These are phyloP conservation scores for Cladobotryum mycophilum DNA, from an alignment of 2,329 filamentous ascomycete genomes.

Conservation along the genomic window DNA sequence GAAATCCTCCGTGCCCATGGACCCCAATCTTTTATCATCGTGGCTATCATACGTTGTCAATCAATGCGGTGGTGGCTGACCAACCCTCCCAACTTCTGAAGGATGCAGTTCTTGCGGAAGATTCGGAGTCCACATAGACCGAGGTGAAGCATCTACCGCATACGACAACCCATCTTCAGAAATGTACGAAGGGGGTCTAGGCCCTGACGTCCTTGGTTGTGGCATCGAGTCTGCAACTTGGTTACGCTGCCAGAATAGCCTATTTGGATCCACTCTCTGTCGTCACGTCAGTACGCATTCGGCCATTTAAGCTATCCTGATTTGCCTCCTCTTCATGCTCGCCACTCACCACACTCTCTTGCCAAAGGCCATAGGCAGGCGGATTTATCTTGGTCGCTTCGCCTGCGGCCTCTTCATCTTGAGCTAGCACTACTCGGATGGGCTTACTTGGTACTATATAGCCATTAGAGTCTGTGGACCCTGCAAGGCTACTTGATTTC, in stretches of 20 bases:
- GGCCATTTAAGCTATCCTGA: no score
- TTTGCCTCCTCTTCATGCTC: no score
- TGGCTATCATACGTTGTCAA: not conserved
- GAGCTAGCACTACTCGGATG: slow-evolving; percentile 68
- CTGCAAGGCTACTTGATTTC: slow-evolving; percentile 17
- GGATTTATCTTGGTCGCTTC: slow-evolving; percentile 57
- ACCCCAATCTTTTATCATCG: no score
- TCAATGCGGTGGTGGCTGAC: slow-evolving; percentile 10
- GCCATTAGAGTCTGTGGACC: slow-evolving; percentile 49
- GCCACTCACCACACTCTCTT: slow-evolving; percentile 67
- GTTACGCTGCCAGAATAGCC: slow-evolving; percentile 74
- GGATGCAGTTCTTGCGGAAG: slow-evolving; percentile 43
- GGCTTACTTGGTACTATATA: slow-evolving; percentile 67
- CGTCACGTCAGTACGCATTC: slow-evolving; percentile 4
- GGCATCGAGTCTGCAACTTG: slow-evolving; percentile 27
- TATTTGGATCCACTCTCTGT: slow-evolving; percentile 70
- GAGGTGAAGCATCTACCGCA: slow-evolving; percentile 59
- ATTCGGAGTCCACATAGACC: slow-evolving; percentile 52
- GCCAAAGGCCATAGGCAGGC: slow-evolving; percentile 81
- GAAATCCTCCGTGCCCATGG: no score
- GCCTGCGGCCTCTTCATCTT: slow-evolving; percentile 64
- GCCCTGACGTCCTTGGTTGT: slow-evolving; percentile 21
- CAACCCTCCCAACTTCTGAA: slow-evolving; percentile 34
- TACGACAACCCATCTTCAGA: slow-evolving; percentile 72
- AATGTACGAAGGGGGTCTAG: slow-evolving; percentile 66